Base-by-base conservation (phyloP, 441 rosid genomes). In the Hura crepitans region DNA sequence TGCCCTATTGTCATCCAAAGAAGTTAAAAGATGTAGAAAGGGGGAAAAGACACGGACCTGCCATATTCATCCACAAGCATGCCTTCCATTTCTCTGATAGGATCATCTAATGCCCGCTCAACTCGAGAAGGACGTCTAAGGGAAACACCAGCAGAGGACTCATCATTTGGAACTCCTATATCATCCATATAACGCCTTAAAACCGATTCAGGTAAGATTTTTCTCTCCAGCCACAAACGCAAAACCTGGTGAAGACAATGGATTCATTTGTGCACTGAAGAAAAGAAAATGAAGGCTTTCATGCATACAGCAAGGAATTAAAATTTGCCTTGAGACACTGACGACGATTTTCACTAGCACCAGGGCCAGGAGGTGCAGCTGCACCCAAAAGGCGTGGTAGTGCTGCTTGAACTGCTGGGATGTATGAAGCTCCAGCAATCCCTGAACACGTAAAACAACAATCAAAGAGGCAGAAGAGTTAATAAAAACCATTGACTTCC, bases 1-100 rank as follows among this genome's bases (percentile, higher is more conserved):
- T 9, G 23, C 5, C 25, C 43, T 6, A 45, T 51, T 28, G 53
- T 4, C 5, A 25, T 45, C 20, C 8, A 17, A 25, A 43, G 64
- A 55, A 39, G 13, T 33, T 31, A 62, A 17, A 51, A 37, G 70
- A 37, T 47, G 50, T 25, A 46, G 56, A 10, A 46, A n/a, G 35
- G 25, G n/a, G 64, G 55, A 46, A 12, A 47, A 58, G 28, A 49
- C 2, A 45, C 84, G 37, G 71, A 92, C 99, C 99, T 92, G 73
- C 99, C 99, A 81, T 95, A 95, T 84, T 95, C 99, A 79, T 95
- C 99, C 56, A 95, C 97, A 81, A 82, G 87, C 92, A 95, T 92
- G 85, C 98, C 98, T 80, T 95, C 99, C 96, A 95, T 95, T 84
- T 87, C 98, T 80, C 99, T 89, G 43, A 95, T 75, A 62, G 99